A percentile compares a stretch with the other conserved stretches of the same genome.
Conservation (phyloP, 2,329 filamentous ascomycete genomes). For the Cytospora leucostoma region DNA sequence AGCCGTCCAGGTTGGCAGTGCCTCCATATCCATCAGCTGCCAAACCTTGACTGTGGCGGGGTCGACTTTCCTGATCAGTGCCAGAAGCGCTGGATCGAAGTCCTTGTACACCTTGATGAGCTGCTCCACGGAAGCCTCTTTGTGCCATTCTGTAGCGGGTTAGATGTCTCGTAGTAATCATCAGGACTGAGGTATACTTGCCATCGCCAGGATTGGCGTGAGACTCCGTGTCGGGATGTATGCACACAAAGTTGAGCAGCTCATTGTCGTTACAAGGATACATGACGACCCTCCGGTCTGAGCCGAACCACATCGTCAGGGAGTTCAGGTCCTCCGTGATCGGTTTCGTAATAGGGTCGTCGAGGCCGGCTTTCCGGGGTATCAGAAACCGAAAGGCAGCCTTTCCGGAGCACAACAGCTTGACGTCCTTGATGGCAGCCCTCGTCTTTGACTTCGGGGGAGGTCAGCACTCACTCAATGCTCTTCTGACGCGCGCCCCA, state of each 20-base stretch:
- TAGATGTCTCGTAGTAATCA: constrained; percentile 5
- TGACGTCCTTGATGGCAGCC: constrained; percentile 31
- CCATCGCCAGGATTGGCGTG: constrained; percentile 37
- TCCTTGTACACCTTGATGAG: constrained; percentile 43
- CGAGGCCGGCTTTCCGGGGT: constrained; percentile 37
- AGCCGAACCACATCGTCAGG: constrained; percentile 44
- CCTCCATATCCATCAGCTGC: constrained; percentile 63
- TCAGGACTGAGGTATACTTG: constrained; percentile 28
- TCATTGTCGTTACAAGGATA: constrained; percentile 50
- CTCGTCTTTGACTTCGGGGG: constrained; percentile 34
- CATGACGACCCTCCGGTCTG: constrained; percentile 47
- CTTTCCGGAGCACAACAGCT: constrained; percentile 51
- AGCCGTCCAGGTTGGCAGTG: constrained; percentile 56
- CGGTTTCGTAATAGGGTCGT: constrained; percentile 39
- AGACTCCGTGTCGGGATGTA: constrained; percentile 50
- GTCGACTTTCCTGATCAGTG: constrained; percentile 47
- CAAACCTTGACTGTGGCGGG: constrained; percentile 53
- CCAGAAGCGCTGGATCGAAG: constrained; percentile 45
- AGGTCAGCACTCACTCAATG: neutral
- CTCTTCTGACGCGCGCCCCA: fast-evolving
- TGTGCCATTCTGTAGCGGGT: constrained; percentile 42
- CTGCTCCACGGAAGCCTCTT: constrained; percentile 38
- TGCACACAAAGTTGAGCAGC: constrained; percentile 51
- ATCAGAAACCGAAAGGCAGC: constrained; percentile 61
- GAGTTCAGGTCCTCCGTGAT: constrained; percentile 36